Percentiles rank a stretch among this genome's conserved stretches.
phyloP scores from a whole-genome alignment of 2,329 filamentous ascomycete species.

The Claviceps maximensis region DNA sequence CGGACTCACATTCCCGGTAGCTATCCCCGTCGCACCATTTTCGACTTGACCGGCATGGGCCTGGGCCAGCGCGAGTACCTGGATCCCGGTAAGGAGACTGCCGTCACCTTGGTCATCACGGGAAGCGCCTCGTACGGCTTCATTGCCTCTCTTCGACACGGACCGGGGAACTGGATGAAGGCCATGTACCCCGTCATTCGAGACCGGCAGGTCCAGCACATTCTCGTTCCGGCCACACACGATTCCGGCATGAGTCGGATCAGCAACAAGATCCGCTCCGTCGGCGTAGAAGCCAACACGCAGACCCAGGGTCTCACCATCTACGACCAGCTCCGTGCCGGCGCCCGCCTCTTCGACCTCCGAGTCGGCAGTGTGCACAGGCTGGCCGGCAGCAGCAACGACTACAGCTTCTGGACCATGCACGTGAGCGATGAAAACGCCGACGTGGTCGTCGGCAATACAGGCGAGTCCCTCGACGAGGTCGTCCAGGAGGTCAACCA shows the following conservation, averaged over 20 bases:
- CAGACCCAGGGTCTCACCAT: slow-evolving; percentile 32
- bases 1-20: slow-evolving; percentile 17
- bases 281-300: slow-evolving; percentile 26
- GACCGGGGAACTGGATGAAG: slow-evolving; percentile 20
- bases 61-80: slow-evolving; percentile 21
- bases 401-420: slow-evolving; percentile 25
- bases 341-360: slow-evolving; percentile 34
- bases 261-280: slow-evolving; percentile 18
- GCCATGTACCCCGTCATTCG: slow-evolving; percentile 19
- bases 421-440: slow-evolving; percentile 24
- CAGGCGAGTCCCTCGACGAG: slow-evolving; percentile 29
- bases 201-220: slow-evolving; percentile 27
- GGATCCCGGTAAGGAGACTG: slow-evolving; percentile 16
- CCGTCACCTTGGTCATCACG: slow-evolving; percentile 22
- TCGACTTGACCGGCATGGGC: slow-evolving; percentile 19
- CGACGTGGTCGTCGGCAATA: slow-evolving; percentile 27
- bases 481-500: slow-evolving; percentile 30
- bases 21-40: slow-evolving; percentile 14
- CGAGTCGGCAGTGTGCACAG: slow-evolving; percentile 23
- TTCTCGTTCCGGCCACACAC: slow-evolving; percentile 35
- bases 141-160: slow-evolving; percentile 17
- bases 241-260: slow-evolving; percentile 35
- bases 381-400: slow-evolving; percentile 4
- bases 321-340: slow-evolving; percentile 30
- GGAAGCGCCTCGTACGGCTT: slow-evolving; percentile 21